Evolutionary conservation across 306 rosid species (phyloP).

Genomic region (Hippophae rhamnoides): DNA sequence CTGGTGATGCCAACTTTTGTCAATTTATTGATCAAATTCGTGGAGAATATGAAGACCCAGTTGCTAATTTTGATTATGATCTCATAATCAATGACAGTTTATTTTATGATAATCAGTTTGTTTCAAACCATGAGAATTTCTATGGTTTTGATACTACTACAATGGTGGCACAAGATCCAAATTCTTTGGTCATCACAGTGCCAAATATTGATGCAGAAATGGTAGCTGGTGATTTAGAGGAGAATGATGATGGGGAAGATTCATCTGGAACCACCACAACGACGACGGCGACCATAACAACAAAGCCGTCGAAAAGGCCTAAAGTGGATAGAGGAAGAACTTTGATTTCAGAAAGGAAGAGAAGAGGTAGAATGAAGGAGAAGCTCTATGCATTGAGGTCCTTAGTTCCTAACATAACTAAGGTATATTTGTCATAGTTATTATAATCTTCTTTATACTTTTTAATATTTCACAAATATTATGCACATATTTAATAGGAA

Average conservation of each 20-base stretch:
- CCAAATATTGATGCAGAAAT: constrained; percentile 33
- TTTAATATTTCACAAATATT: not conserved
- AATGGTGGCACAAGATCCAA: constrained; percentile 25
- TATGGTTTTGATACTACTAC: constrained; percentile 8
- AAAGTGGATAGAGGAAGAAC: constrained; percentile 69
- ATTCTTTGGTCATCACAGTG: constrained; percentile 32
- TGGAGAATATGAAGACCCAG: constrained; percentile 39
- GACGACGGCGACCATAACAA: constrained; percentile 12
- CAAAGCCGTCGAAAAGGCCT: constrained; percentile 16
- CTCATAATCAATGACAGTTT: constrained; percentile 43
- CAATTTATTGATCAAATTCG: constrained; percentile 62
- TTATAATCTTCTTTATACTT: not conserved
- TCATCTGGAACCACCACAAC: constrained; percentile 35
- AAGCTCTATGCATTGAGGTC: constrained; percentile 78
- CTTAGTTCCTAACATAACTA: constrained; percentile 82
- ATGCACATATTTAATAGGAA: no score
- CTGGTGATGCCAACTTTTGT: constrained; percentile 46
- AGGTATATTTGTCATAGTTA: constrained; percentile 31
- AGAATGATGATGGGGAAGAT: constrained; percentile 25
- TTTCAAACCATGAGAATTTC: not conserved
- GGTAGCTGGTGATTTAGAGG: not conserved
- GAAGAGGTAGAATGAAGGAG: constrained; percentile 84
- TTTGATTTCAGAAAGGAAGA: constrained; percentile 64
- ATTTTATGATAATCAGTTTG: constrained; percentile 24
- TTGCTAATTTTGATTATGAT: constrained; percentile 32